phyloP scores from a whole-genome alignment of 2,329 filamentous ascomycete genomes.

The Beauveria sp. region DNA sequence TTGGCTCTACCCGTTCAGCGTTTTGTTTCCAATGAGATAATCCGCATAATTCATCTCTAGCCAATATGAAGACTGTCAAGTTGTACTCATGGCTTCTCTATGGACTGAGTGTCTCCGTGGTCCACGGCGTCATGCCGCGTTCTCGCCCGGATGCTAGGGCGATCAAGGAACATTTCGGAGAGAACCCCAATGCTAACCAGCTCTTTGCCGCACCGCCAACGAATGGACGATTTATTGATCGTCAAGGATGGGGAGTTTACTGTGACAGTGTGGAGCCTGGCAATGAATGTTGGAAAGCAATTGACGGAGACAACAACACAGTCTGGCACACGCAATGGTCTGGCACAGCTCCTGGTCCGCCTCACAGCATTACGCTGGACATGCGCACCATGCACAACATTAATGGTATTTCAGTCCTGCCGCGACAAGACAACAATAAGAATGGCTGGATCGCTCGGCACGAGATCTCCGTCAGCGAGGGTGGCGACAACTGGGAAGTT shows the following conservation, averaged over 20 bases:
- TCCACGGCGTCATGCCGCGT: background rate
- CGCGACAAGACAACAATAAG: conserved; percentile 20
- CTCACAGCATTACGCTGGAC: conserved; percentile 26
- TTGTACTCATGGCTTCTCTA: background rate
- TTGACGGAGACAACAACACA: conserved; percentile 22
- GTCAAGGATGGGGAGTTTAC: conserved; percentile 19
- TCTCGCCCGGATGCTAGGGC: background rate
- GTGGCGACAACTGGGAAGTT: conserved; percentile 20
- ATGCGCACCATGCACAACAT: conserved; percentile 20
- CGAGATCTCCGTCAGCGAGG: conserved; percentile 21
- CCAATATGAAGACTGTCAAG: background rate
- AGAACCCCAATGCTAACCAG: conserved; percentile 6
- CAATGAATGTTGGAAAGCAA: conserved; percentile 21
- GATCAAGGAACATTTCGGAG: conserved; percentile 2
- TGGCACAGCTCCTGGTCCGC: conserved; percentile 8
- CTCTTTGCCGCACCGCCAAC: conserved; percentile 7
- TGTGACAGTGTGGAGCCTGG: conserved; percentile 22
- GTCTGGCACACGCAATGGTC: conserved; percentile 22
- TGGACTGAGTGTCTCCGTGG: background rate
- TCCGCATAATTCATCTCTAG: background rate
- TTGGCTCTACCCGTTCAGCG: too few relatives aligned
- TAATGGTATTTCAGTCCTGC: conserved; percentile 24
- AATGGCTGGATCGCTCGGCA: conserved; percentile 24
- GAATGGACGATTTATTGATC: background rate
- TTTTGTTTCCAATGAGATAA: too few relatives aligned